Conservation (phyloP, 2,329 filamentous ascomycete genomes). For the Xylaria sp. region DNA sequence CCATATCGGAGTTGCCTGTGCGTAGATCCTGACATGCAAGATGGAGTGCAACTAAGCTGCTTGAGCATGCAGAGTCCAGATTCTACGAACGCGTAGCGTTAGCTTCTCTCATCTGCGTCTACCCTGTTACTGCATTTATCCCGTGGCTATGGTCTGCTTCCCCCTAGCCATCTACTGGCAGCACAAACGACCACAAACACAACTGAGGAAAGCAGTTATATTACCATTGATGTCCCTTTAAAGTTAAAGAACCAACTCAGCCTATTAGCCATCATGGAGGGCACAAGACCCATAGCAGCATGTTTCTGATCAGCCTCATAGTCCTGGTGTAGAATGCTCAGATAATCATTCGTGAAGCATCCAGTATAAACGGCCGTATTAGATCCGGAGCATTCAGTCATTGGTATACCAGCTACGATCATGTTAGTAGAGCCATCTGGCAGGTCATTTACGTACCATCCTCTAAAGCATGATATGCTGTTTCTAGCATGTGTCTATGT, state of each 20-base stretch:
- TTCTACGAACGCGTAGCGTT: slow-evolving; percentile 2
- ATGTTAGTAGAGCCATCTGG: too few species aligned
- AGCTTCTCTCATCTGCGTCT: too few species aligned
- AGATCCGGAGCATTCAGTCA: slow-evolving; percentile 15
- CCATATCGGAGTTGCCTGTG: not conserved
- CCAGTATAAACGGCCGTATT: slow-evolving; percentile 29
- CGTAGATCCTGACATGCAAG: slow-evolving; percentile 30
- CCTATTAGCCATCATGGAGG: slow-evolving; percentile 26
- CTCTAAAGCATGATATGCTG: slow-evolving; percentile 31
- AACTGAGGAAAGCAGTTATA: too few species aligned
- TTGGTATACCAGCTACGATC: slow-evolving; percentile 23
- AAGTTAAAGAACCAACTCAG: slow-evolving; percentile 35
- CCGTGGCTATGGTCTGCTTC: too few species aligned
- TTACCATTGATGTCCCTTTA: slow-evolving; percentile 15
- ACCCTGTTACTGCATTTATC: too few species aligned
- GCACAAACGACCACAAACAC: too few species aligned
- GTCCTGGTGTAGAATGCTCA: slow-evolving; percentile 21
- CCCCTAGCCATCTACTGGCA: too few species aligned
- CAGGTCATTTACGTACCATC: slow-evolving; percentile 16
- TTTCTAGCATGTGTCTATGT: slow-evolving; percentile 29
- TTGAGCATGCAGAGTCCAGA: slow-evolving; percentile 32
- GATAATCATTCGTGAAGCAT: slow-evolving; percentile 33
- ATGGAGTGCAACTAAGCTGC: slow-evolving; percentile 28
- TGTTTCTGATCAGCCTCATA: slow-evolving; percentile 20
- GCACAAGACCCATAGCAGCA: slow-evolving; percentile 13